Evolutionary conservation across 371 early-diverging fungal species (phyloP), one percentile per base, ranked within the genome.

Genomic region (Mucor racemosus): DNA sequence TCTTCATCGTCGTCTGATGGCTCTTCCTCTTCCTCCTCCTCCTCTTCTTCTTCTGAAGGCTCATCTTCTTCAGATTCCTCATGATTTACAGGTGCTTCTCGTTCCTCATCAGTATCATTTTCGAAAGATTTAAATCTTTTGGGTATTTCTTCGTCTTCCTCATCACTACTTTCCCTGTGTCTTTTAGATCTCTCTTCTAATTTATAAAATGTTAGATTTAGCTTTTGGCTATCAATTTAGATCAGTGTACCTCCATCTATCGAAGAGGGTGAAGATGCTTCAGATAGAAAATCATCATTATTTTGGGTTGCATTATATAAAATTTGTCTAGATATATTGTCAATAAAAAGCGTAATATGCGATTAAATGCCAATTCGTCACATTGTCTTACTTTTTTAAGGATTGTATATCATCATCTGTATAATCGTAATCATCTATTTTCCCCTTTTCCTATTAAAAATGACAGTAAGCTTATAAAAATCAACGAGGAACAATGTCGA

Each of bases 381-480:
- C 3, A 26, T 26, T 26, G 13, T 50, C 46, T 66, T 80, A 82
- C 82, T 84, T 84, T 60, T 76, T 74, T 60, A 84, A 54, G 1
- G 85, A 84, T 34, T 48, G 40, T 26, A 84, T 81, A 59, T 80
- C 80, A 38, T 81, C 77, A 58, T 84, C 83, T 33, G 66, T 67
- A 60, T 82, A 84, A 15, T 76, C 78, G 42, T 77, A 80, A 57
- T 84, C 82, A 21, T 80, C 65, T 15, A 75, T 57, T 66, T 79
- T 82, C 17, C 79, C 83, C 64, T 84, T 84, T 76, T 84, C 85
- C 82, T 76, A 60, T 36, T 3, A 0, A 17, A 1, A 4, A 17
- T 26, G 26, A 26, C 3, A 26, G 26, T 26, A 26, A 26, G 26
- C 26, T 26, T 26, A 26, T 3, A 26, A 26, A 26, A 26, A 26